These are phyloP conservation scores for Nicotiana benthamiana DNA, from an alignment of 257 asterid species.

Conservation along the genomic window DNA sequence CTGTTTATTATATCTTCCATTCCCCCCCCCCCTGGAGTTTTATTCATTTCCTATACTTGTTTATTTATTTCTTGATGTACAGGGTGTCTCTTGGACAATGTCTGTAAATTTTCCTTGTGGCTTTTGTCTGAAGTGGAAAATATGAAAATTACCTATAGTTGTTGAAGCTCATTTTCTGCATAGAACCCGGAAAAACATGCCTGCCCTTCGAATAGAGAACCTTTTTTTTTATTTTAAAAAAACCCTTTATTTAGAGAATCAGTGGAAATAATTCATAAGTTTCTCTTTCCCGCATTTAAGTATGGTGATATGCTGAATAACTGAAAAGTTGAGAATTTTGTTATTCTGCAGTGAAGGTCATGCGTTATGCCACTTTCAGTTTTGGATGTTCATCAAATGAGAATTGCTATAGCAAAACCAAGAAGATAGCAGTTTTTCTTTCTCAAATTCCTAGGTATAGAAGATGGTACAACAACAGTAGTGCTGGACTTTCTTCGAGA, in stretches of 20 bases:
- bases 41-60: too few relatives aligned
- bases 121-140: too few relatives aligned
- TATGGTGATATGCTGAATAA: not conserved
- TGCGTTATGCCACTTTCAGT: constrained; percentile 21
- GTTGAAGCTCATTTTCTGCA: too few relatives aligned
- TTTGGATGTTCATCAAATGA: constrained; percentile 16
- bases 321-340: not conserved
- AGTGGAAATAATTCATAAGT: not conserved
- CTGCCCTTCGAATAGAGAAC: too few relatives aligned
- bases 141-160: too few relatives aligned
- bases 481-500: constrained; percentile 11
- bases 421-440: constrained; percentile 11
- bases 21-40: too few relatives aligned
- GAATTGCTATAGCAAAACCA: constrained; percentile 15
- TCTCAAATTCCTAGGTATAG: constrained; percentile 18
- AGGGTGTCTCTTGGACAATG: too few relatives aligned
- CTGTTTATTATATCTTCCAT: too few relatives aligned
- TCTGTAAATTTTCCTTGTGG: too few relatives aligned
- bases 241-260: not conserved
- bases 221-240: too few relatives aligned
- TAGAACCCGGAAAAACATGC: too few relatives aligned
- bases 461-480: constrained; percentile 12
- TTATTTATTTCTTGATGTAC: too few relatives aligned
- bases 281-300: not conserved
- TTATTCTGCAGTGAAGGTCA: constrained; percentile 35